A percentile compares a stretch with the other conserved stretches of the same genome.
Evolutionary conservation across 768 basidiomycete genomes (phyloP).

Genomic region (Ramaria sp.): DNA sequence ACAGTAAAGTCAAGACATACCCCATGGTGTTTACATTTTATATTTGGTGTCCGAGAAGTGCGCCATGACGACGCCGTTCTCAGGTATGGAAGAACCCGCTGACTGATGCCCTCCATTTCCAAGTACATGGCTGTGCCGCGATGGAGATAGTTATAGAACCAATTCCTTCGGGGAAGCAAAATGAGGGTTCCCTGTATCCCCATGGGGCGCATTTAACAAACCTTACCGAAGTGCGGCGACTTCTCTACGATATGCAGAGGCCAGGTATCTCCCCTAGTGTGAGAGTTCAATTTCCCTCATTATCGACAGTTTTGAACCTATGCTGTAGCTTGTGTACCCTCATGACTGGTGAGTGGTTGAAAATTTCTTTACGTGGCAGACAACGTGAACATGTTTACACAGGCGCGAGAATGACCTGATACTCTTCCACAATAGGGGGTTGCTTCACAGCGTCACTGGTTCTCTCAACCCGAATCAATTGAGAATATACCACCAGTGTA

Average conservation of each 20-base stretch:
- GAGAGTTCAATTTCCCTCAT: constrained; percentile 14
- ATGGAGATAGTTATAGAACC: constrained; percentile 59
- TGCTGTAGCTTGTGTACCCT: not conserved
- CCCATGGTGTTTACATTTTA: constrained; percentile 40
- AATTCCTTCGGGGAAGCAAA: constrained; percentile 47
- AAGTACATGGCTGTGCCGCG: constrained; percentile 80
- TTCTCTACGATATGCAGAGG: constrained; percentile 80
- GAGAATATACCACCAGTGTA: too few species aligned
- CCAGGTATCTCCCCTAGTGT: constrained; percentile 78
- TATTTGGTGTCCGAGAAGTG: not conserved
- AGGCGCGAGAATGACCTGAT: too few species aligned
- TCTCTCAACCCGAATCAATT: too few species aligned
- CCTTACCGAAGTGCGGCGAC: constrained; percentile 55
- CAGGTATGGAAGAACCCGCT: constrained; percentile 90
- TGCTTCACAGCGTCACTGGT: too few species aligned
- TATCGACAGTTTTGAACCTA: not conserved
- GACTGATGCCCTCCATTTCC: constrained; percentile 73
- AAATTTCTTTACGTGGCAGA: too few species aligned
- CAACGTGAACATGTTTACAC: too few species aligned
- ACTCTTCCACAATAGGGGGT: too few species aligned
- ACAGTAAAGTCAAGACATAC: constrained; percentile 57
- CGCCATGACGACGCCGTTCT: too few species aligned
- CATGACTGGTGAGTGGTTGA: too few species aligned
- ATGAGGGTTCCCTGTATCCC: constrained; percentile 65
- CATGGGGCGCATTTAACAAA: constrained; percentile 72